Evolutionary conservation across 495 filamentous ascomycete genomes (phyloP).

Genomic region (Cudoniella acicularis): DNA sequence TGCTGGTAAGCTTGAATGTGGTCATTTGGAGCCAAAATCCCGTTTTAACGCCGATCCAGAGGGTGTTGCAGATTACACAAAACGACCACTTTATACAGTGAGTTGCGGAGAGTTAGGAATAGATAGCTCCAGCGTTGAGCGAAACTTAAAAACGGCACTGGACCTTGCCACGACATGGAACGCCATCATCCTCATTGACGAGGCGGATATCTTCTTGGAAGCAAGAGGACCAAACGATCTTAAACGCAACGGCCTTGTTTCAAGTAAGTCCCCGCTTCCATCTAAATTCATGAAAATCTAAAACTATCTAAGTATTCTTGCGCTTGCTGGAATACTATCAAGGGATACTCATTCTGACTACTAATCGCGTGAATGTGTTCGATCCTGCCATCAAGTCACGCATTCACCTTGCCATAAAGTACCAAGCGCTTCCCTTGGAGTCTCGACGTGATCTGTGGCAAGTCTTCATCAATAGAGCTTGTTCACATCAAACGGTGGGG

Average conservation of each 20-base stretch:
- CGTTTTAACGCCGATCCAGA: conserved; percentile 4
- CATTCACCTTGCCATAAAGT: conserved; percentile 20
- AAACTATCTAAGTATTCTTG: conserved; percentile 17
- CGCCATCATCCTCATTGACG: conserved; percentile 28
- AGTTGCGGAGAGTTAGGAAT: conserved; percentile 18
- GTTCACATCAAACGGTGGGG: too few species aligned
- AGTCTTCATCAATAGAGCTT: neutral
- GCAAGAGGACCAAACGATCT: conserved; percentile 12
- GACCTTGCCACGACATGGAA: neutral
- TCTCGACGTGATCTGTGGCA: neutral
- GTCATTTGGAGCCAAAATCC: neutral
- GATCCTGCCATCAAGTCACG: conserved; percentile 29
- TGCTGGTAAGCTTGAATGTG: conserved; percentile 17
- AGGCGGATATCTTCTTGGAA: conserved; percentile 29
- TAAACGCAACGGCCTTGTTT: conserved; percentile 24
- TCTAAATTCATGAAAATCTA: conserved; percentile 1
- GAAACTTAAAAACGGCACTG: conserved; percentile 5
- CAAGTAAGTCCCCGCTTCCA: conserved; percentile 9
- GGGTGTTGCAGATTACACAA: conserved; percentile 18
- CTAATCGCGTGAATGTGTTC: conserved; percentile 25
- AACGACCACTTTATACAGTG: conserved; percentile 13
- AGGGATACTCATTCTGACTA: conserved; percentile 28
- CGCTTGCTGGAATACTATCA: conserved; percentile 27
- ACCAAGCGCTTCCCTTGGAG: conserved; percentile 7
- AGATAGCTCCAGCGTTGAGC: neutral